These are phyloP conservation scores for Phytomonas sp. DNA, from an alignment of 208 protist genomes.

Conservation along the genomic window DNA sequence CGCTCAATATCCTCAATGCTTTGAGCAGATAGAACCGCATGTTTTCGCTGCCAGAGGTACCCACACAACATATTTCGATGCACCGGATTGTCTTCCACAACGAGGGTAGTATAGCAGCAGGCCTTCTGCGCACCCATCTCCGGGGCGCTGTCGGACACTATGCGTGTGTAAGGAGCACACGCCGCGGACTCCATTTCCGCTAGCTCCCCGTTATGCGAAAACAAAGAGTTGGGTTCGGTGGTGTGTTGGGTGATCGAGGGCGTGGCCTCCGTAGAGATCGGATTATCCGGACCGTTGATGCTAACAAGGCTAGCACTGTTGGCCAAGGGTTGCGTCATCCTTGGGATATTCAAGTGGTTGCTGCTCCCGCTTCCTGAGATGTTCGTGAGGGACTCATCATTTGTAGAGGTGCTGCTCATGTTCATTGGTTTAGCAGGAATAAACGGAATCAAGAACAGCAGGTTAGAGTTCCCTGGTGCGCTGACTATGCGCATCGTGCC, in stretches of 20 bases:
- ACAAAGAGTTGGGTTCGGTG: neutral
- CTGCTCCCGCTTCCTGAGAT: neutral
- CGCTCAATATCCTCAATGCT: constrained; percentile 60
- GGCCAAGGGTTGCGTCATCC: neutral
- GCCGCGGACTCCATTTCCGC: neutral
- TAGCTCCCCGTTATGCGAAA: neutral
- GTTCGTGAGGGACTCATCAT: neutral
- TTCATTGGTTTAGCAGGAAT: constrained; percentile 23
- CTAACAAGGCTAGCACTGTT: neutral
- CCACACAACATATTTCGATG: constrained; percentile 84
- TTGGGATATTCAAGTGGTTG: neutral
- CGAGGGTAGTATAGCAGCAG: constrained; percentile 65
- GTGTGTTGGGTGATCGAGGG: neutral
- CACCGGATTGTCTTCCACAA: constrained; percentile 72
- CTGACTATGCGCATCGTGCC: constrained; percentile 57
- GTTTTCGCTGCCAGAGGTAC: constrained; percentile 81
- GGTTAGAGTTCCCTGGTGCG: constrained; percentile 27
- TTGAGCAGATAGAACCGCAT: constrained; percentile 79
- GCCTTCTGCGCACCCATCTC: neutral
- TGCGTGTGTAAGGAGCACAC: neutral
- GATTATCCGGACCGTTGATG: neutral
- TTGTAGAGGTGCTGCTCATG: neutral
- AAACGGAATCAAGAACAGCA: constrained; percentile 71
- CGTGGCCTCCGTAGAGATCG: neutral
- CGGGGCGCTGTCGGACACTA: neutral